Evolutionary conservation across 2,329 filamentous ascomycete species (phyloP).

Genomic region (Monilinia fructigena): DNA sequence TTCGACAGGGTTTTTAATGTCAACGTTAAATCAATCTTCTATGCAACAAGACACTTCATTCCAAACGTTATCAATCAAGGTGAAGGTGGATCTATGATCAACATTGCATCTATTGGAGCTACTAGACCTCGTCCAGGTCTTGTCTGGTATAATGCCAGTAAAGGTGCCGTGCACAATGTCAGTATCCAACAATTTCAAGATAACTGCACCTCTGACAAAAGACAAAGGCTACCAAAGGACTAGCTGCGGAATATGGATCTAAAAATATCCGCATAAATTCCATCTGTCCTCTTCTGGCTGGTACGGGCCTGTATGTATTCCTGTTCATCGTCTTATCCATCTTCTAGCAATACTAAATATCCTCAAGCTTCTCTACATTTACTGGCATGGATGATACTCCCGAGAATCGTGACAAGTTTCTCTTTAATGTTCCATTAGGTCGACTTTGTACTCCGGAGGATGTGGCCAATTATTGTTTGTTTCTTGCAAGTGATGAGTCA

Average conservation of each 20-base stretch:
- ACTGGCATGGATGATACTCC: constrained; percentile 61
- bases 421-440: constrained; percentile 55
- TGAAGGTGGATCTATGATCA: constrained; percentile 60
- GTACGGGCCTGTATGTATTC: constrained; percentile 54
- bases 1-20: constrained; percentile 66
- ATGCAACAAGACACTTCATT: constrained; percentile 56
- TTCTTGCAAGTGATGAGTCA: constrained; percentile 69
- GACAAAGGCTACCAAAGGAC: constrained; percentile 58
- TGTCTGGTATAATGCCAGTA: constrained; percentile 54
- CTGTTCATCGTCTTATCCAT: not conserved
- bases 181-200: constrained; percentile 30
- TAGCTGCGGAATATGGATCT: constrained; percentile 72
- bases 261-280: constrained; percentile 72
- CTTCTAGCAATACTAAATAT: constrained; percentile 30
- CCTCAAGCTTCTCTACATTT: constrained; percentile 44
- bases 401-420: constrained; percentile 56
- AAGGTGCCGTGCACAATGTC: constrained; percentile 51
- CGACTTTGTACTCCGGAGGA: constrained; percentile 59
- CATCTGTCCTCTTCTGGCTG: constrained; percentile 66
- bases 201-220: not conserved
- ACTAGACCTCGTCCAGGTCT: constrained; percentile 60
- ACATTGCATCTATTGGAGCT: constrained; percentile 64
- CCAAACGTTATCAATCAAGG: constrained; percentile 59
- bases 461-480: constrained; percentile 69
- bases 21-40: constrained; percentile 66